Evolutionary conservation across 2,329 filamentous ascomycete species (phyloP).

Genomic region (Pseudogymnoascus sp.): DNA sequence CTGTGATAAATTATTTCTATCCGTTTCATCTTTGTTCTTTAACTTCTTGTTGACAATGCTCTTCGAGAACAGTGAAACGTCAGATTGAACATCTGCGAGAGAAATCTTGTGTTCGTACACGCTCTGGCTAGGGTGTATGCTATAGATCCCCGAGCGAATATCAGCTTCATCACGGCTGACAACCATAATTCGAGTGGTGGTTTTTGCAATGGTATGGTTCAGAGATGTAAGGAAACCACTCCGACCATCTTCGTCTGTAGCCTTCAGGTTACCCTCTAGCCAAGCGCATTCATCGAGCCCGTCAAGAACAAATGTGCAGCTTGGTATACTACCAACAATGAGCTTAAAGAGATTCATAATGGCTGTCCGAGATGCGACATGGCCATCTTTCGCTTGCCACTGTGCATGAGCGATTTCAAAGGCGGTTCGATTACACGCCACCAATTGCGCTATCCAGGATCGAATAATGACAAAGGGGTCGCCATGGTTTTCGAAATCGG

Average conservation of each 20-base stretch:
- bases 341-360: background rate
- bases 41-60: background rate
- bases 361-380: background rate
- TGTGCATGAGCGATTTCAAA: background rate
- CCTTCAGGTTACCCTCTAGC: background rate
- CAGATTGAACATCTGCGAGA: background rate
- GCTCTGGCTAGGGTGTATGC: background rate
- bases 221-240: background rate
- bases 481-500: background rate
- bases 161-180: background rate
- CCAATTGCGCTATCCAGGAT: background rate
- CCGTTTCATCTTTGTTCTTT: background rate
- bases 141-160: background rate
- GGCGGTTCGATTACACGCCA: background rate
- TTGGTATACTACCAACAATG: background rate
- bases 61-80: background rate
- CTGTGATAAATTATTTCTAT: background rate
- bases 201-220: background rate
- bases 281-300: background rate
- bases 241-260: background rate
- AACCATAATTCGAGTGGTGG: background rate
- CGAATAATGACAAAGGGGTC: background rate
- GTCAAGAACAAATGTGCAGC: background rate
- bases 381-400: background rate
- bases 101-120: background rate